Conservation (phyloP, 2,329 filamentous ascomycete species). For the Botrytis byssoidea region DNA sequence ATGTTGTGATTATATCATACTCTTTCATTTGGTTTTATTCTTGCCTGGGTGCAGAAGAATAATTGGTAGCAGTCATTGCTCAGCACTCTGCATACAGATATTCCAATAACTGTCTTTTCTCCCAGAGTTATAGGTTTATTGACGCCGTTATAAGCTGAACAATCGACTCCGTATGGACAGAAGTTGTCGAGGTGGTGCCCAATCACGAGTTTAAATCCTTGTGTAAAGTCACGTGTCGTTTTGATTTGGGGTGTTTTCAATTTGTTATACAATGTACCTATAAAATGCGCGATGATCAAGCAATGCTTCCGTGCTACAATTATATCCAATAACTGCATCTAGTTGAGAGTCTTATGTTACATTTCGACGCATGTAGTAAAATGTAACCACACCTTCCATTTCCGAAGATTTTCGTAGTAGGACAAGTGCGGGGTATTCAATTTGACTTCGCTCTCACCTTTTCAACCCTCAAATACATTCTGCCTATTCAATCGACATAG, state of each 20-base stretch:
- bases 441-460: not conserved
- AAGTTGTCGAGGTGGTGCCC: not conserved
- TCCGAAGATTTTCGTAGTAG: not conserved
- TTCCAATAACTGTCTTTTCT: not conserved
- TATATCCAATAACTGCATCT: not conserved
- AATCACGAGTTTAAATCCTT: not conserved
- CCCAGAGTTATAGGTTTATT: not conserved
- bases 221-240: not conserved
- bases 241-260: not conserved
- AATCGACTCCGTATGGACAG: not conserved
- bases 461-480: not conserved
- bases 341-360: not conserved
- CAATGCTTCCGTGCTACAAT: not conserved
- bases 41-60: not conserved
- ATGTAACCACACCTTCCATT: not conserved
- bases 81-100: not conserved
- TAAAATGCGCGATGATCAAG: not conserved
- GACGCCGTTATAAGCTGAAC: not conserved
- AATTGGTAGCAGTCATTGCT: not conserved
- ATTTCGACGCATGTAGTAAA: not conserved
- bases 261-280: not conserved
- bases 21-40: not conserved
- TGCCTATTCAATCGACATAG: not conserved
- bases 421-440: not conserved
- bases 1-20: not conserved